Evolutionary conservation across 2,329 filamentous ascomycete species (phyloP).

Genomic region (Alternaria metachromatica): DNA sequence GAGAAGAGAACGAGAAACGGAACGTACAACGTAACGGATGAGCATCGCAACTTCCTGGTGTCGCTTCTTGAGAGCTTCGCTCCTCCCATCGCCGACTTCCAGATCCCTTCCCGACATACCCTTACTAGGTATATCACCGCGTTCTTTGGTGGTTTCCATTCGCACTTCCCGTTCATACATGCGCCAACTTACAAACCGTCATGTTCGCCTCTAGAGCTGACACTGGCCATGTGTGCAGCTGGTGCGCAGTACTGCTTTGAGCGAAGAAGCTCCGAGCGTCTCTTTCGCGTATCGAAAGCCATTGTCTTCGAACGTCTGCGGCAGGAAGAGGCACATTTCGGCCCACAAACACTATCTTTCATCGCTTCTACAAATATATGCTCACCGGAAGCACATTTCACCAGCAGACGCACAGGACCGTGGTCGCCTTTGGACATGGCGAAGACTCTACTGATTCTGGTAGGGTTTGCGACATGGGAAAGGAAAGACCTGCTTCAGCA

Average conservation of each 20-base stretch:
- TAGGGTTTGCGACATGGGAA: conserved; percentile 44
- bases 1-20: conserved; percentile 25
- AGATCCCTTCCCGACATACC: conserved; percentile 39
- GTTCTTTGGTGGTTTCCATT: conserved; percentile 42
- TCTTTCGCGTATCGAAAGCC: conserved; percentile 38
- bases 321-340: conserved; percentile 33
- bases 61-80: conserved; percentile 27
- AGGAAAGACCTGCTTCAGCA: conserved; percentile 37
- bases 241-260: conserved; percentile 47
- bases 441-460: conserved; percentile 39
- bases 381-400: conserved; percentile 10
- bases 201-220: conserved; percentile 39
- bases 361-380: conserved; percentile 21
- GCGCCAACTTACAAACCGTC: conserved; percentile 40
- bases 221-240: conserved; percentile 41
- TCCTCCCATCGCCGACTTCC: conserved; percentile 31
- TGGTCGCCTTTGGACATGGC: conserved; percentile 38
- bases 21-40: conserved; percentile 36
- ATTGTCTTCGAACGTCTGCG: conserved; percentile 38
- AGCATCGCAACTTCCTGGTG: conserved; percentile 31
- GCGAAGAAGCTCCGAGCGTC: conserved; percentile 32
- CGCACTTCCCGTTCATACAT: conserved; percentile 45
- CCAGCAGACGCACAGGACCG: conserved; percentile 23
- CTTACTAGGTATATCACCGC: conserved; percentile 41
- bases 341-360: conserved; percentile 30